phyloP scores from a whole-genome alignment of 192 early-diverging fungal species.

The Lobosporangium transversale region DNA sequence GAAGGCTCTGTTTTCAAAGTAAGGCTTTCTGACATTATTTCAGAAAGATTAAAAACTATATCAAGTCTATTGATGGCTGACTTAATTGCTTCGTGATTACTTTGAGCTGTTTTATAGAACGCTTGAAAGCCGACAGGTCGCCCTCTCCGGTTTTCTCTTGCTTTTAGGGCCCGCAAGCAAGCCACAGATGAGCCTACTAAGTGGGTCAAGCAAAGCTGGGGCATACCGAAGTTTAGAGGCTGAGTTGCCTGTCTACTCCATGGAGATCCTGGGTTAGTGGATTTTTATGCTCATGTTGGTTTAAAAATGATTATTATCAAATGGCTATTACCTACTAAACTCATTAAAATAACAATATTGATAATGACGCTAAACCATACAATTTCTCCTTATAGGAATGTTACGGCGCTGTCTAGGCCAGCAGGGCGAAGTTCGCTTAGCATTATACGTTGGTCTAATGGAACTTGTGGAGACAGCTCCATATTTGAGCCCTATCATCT shows the following conservation, averaged over 20 bases:
- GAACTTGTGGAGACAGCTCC: constrained; percentile 51
- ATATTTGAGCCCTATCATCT: constrained; percentile 55
- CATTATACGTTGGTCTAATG: constrained; percentile 66
- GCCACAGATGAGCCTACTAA: constrained; percentile 15
- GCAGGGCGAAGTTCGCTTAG: constrained; percentile 68
- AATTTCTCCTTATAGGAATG: constrained; percentile 63
- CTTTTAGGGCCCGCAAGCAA: constrained; percentile 52
- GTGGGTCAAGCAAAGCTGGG: constrained; percentile 19
- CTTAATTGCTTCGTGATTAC: neutral
- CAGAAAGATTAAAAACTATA: neutral
- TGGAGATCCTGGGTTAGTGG: constrained; percentile 60
- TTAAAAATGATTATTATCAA: neutral
- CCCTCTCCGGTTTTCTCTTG: constrained; percentile 69
- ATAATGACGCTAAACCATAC: too few species aligned
- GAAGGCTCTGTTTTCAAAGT: constrained; percentile 76
- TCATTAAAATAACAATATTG: too few species aligned
- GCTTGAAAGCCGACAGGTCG: constrained; percentile 66
- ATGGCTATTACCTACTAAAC: too few species aligned
- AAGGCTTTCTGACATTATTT: neutral
- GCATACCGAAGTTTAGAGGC: neutral
- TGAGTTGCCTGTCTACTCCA: constrained; percentile 27
- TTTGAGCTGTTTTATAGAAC: constrained; percentile 16
- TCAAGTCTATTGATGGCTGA: neutral
- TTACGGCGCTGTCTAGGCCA: constrained; percentile 76
- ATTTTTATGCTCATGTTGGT: too few species aligned